These are phyloP conservation scores for Mycena haematopus DNA, from an alignment of 768 basidiomycete genomes.

Conservation along the genomic window DNA sequence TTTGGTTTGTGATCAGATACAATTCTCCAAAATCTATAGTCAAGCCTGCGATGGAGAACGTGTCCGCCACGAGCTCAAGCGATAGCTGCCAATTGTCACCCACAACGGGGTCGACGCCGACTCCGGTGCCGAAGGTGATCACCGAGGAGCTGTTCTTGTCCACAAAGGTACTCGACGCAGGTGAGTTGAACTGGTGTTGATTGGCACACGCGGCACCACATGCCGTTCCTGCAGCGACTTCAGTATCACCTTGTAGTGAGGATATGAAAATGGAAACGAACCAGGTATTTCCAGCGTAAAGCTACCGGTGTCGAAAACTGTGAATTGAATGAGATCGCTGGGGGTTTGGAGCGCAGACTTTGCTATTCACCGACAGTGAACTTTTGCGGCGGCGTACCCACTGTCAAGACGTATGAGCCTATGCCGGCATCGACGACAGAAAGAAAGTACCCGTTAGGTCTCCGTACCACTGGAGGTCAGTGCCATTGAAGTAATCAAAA, in stretches of 20 bases:
- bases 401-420: background rate
- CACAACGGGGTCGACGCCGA: conserved; percentile 31
- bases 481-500: too few species aligned
- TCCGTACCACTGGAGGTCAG: too few species aligned
- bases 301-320: conserved; percentile 14
- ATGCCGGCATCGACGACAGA: background rate
- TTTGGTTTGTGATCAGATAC: conserved; percentile 42
- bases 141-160: background rate
- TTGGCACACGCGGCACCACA: conserved; percentile 19
- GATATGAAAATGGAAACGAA: background rate
- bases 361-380: conserved; percentile 29
- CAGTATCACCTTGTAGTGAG: background rate
- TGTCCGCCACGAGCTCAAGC: conserved; percentile 35
- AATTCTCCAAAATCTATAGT: conserved; percentile 31
- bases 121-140: conserved; percentile 9
- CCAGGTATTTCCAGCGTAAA: conserved; percentile 3
- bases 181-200: conserved; percentile 22
- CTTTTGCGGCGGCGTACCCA: conserved; percentile 32
- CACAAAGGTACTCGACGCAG: conserved; percentile 18
- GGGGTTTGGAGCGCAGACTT: background rate
- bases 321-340: background rate
- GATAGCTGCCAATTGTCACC: conserved; percentile 36
- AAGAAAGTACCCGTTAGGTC: background rate
- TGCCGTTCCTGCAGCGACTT: conserved; percentile 8
- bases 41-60: conserved; percentile 40